A percentile compares a stretch with the other conserved stretches of the same genome.
Conservation (phyloP, 192 early-diverging fungal genomes). For the Gaertneriomyces semiglobifer region DNA sequence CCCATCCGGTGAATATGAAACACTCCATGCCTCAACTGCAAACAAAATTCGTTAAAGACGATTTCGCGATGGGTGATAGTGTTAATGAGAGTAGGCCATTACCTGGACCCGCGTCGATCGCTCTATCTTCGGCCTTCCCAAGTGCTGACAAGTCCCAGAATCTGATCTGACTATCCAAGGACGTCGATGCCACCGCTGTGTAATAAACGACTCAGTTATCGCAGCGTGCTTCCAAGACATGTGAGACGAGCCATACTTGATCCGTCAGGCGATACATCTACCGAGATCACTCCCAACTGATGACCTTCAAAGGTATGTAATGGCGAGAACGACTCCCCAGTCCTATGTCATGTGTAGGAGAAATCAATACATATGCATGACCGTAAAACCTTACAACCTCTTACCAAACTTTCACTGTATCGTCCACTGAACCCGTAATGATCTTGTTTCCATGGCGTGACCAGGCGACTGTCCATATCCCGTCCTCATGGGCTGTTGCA, state of each 20-base stretch:
- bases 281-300: slow-evolving; percentile 72
- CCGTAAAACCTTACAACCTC: background rate
- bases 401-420: slow-evolving; percentile 76
- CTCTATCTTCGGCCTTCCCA: slow-evolving; percentile 41
- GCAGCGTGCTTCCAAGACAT: background rate
- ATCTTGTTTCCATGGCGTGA: slow-evolving; percentile 61
- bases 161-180: slow-evolving; percentile 72
- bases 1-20: slow-evolving; percentile 69
- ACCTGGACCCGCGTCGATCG: slow-evolving; percentile 66
- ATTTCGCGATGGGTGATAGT: background rate
- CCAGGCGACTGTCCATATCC: slow-evolving; percentile 84
- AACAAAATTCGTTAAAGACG: background rate
- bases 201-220: too few relatives aligned
- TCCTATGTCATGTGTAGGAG: slow-evolving; percentile 40
- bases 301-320: slow-evolving; percentile 67
- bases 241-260: slow-evolving; percentile 26
- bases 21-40: slow-evolving; percentile 73
- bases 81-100: background rate
- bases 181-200: slow-evolving; percentile 66
- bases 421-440: slow-evolving; percentile 73
- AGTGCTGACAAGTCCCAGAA: slow-evolving; percentile 68
- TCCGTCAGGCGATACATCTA: slow-evolving; percentile 61
- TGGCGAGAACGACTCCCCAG: slow-evolving; percentile 53
- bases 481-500: slow-evolving; percentile 72
- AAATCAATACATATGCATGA: background rate